phyloP scores from a whole-genome alignment of 345 rosid genomes.

The Eucalyptus dawsonii region DNA sequence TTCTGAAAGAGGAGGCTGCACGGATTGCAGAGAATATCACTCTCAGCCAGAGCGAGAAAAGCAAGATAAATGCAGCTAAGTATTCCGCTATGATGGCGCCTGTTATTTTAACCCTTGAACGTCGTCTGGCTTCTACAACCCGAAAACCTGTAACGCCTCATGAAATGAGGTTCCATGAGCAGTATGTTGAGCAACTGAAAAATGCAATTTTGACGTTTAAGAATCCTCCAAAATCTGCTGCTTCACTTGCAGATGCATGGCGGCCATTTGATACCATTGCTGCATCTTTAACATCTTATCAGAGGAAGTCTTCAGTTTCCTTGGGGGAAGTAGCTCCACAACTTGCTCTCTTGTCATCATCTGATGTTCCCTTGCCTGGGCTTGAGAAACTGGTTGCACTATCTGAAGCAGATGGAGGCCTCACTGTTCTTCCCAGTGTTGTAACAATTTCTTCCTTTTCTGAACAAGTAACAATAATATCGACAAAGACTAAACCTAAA shows the following conservation, averaged over 20 bases:
- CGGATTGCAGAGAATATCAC: conserved; percentile 82
- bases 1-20: conserved; percentile 82
- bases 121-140: conserved; percentile 85
- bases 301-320: conserved; percentile 66
- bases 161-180: conserved; percentile 73
- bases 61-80: conserved; percentile 74
- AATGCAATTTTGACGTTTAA: conserved; percentile 61
- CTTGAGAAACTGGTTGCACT: conserved; percentile 57
- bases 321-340: conserved; percentile 86
- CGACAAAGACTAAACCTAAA: conserved; percentile 93
- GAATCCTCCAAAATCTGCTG: conserved; percentile 63
- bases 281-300: conserved; percentile 73
- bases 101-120: conserved; percentile 73
- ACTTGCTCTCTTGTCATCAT: conserved; percentile 67
- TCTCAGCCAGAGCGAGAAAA: conserved; percentile 77
- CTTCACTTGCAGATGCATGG: conserved; percentile 78
- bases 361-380: conserved; percentile 96
- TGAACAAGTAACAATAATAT: conserved; percentile 53
- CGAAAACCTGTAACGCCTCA: conserved; percentile 87
- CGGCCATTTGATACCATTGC: conserved; percentile 76
- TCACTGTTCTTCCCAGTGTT: conserved; percentile 40
- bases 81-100: conserved; percentile 99
- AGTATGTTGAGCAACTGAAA: conserved; percentile 52
- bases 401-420: conserved; percentile 36
- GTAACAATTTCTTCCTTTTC: conserved; percentile 70